Evolutionary conservation across 2,329 filamentous ascomycete species (phyloP), one percentile per base, ranked within the genome.

Genomic region (Aspergillus thermomutatus): DNA sequence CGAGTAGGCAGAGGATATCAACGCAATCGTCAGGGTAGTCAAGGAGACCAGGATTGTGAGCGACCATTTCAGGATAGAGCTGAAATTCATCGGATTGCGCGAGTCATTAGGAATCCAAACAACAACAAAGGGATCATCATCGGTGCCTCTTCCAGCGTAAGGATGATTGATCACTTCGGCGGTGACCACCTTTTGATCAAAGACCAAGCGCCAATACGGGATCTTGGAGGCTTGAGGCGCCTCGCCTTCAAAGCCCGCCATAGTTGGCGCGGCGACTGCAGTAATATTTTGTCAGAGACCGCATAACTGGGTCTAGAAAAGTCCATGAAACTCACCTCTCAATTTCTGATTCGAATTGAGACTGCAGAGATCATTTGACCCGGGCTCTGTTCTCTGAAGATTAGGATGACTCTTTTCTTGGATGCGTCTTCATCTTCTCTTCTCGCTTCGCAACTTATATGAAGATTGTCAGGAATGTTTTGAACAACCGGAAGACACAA

Each of bases 1-100:
- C 7, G 68, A 69, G 50, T 72, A 77, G 6, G 74, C 73, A 0
- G 73, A 75, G 3, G 75, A 77, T 17, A 72, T 72, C 37, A 77
- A 66, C 14, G 74, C 62, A 21, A 77, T 71, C 11, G 74, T 71
- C 0, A 77, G 64, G 1, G 75, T 75, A 9, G 73, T 65, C 27
- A 72, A 61, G 8, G 72, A 70, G 3, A 74, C 70, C 14, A 74
- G 50, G 17, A 72, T 26, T 0, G 74, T 76, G 23, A 75, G 70
- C 3, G 61, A 55, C 71, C 74, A 76, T 67, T 77, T 79, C 60
- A 63, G 68, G 52, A 61, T 49, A 6, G 51, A 21, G 2, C 64
- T 52, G 45, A 71, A 77, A 27, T 66, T 67, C 71, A 76, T 71
- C 1, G 76, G 75, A 50, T 78, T 74, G 37, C 74, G 68, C 4